Percentiles rank a stretch among this genome's conserved stretches.
Evolutionary conservation across 208 protist species (phyloP).

Genomic region (Wallacemonas sp.): DNA sequence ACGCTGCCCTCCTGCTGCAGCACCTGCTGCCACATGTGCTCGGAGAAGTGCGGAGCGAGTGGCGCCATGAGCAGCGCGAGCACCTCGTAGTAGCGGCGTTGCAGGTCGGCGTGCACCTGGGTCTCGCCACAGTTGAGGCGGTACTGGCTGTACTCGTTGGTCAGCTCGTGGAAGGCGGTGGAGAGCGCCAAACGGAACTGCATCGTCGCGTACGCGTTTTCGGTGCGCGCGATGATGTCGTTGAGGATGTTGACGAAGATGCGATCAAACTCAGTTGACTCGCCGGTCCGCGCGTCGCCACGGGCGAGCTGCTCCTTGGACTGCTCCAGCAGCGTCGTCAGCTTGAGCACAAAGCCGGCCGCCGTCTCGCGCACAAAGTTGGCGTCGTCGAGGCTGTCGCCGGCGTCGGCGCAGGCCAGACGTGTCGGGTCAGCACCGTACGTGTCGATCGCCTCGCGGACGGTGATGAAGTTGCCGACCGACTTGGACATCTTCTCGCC

Average conservation of each 20-base stretch:
- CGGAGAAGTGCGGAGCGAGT: slow-evolving; percentile 96
- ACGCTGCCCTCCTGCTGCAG: slow-evolving; percentile 64
- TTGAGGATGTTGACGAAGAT: slow-evolving; percentile 96
- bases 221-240: slow-evolving; percentile 80
- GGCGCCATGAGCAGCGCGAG: slow-evolving; percentile 95
- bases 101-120: slow-evolving; percentile 70
- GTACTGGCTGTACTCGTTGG: slow-evolving; percentile 94
- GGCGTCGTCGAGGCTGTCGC: slow-evolving; percentile 98
- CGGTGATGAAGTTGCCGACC: slow-evolving; percentile 99
- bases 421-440: slow-evolving; percentile 95
- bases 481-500: slow-evolving; percentile 99
- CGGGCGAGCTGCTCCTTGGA: slow-evolving; percentile 77
- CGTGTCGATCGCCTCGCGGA: slow-evolving; percentile 81
- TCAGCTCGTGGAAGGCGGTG: slow-evolving; percentile 95
- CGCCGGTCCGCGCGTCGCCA: slow-evolving; percentile 50
- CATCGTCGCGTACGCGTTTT: slow-evolving; percentile 92
- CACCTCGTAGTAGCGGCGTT: slow-evolving; percentile 92
- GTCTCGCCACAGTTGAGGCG: slow-evolving; percentile 78
- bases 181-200: slow-evolving; percentile 96
- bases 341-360: slow-evolving; percentile 95
- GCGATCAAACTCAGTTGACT: slow-evolving; percentile 85
- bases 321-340: slow-evolving; percentile 96
- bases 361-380: slow-evolving; percentile 97
- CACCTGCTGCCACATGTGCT: slow-evolving; percentile 95
- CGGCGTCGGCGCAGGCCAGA: slow-evolving; percentile 98